A percentile compares a stretch with the other conserved stretches of the same genome.
Conservation (phyloP, 306 rosid species). For the Cucumis cinereus region DNA sequence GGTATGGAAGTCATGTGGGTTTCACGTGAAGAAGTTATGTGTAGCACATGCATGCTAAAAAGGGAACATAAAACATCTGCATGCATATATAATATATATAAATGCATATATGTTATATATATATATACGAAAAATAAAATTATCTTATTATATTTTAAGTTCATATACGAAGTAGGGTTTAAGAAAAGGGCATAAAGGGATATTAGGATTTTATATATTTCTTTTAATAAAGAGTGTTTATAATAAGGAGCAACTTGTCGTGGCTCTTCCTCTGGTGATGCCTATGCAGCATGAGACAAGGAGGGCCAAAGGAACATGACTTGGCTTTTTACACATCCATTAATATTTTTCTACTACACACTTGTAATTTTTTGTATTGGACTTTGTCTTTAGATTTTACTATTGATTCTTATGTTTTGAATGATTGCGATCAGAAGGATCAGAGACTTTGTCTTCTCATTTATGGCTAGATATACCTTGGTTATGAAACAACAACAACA, state of each 20-base stretch:
- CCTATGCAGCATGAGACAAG: conserved; percentile 6
- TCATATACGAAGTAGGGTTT: neutral
- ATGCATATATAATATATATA: neutral
- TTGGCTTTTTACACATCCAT: neutral
- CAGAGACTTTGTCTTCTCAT: conserved; percentile 1
- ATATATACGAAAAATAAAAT: neutral
- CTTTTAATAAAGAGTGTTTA: neutral
- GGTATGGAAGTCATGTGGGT: conserved; percentile 11
- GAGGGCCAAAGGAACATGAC: conserved; percentile 7
- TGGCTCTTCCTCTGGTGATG: conserved; percentile 1
- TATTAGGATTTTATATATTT: neutral
- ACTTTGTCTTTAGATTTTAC: neutral
- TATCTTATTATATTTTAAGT: neutral
- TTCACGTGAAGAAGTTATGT: conserved; percentile 7
- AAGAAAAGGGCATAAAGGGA: neutral
- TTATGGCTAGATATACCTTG: neutral
- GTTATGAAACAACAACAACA: neutral
- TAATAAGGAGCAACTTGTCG: neutral
- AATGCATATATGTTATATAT: neutral
- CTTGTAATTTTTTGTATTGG: neutral
- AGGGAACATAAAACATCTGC: conserved; percentile 10
- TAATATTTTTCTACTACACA: neutral
- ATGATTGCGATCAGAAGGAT: neutral
- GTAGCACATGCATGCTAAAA: conserved; percentile 8
- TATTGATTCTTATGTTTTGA: neutral